Evolutionary conservation across 2,329 filamentous ascomycete species (phyloP).

Genomic region (Cercospora sp.): DNA sequence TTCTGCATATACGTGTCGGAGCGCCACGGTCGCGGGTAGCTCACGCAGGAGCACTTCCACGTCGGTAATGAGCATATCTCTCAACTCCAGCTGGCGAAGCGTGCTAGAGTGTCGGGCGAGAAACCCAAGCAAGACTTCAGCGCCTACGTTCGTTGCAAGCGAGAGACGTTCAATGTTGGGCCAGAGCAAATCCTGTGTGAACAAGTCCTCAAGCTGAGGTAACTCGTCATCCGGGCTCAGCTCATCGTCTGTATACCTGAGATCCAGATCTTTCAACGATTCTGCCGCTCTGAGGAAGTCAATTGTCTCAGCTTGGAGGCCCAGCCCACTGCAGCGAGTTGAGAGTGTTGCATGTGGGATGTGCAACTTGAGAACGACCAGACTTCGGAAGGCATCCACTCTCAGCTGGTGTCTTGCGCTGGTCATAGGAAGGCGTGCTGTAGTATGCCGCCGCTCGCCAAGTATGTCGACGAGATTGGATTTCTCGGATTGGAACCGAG

Average conservation of each 20-base stretch:
- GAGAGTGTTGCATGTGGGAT: conserved; percentile 20
- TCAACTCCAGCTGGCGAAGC: neutral
- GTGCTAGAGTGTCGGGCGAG: conserved; percentile 19
- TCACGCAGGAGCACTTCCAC: neutral
- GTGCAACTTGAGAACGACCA: conserved; percentile 19
- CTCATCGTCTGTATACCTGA: conserved; percentile 25
- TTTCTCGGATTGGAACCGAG: neutral
- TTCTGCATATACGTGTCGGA: conserved; percentile 29
- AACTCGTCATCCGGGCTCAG: conserved; percentile 21
- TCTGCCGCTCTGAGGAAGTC: conserved; percentile 17
- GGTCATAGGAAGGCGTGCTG: neutral
- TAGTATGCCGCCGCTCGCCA: neutral
- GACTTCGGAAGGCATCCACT: conserved; percentile 16
- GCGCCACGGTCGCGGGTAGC: conserved; percentile 8
- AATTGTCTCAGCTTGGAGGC: conserved; percentile 16
- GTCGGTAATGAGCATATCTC: neutral
- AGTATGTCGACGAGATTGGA: neutral
- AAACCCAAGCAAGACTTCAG: conserved; percentile 26
- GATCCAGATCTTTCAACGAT: conserved; percentile 18
- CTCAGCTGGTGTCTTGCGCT: conserved; percentile 11
- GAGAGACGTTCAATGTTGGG: conserved; percentile 19
- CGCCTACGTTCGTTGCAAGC: conserved; percentile 23
- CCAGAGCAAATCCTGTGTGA: conserved; percentile 21
- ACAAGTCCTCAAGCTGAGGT: conserved; percentile 16
- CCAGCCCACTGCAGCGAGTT: neutral